Evolutionary conservation across 2,329 filamentous ascomycete species (phyloP), one percentile per base, ranked within the genome.

Genomic region (Sarocladiaceae sp.): DNA sequence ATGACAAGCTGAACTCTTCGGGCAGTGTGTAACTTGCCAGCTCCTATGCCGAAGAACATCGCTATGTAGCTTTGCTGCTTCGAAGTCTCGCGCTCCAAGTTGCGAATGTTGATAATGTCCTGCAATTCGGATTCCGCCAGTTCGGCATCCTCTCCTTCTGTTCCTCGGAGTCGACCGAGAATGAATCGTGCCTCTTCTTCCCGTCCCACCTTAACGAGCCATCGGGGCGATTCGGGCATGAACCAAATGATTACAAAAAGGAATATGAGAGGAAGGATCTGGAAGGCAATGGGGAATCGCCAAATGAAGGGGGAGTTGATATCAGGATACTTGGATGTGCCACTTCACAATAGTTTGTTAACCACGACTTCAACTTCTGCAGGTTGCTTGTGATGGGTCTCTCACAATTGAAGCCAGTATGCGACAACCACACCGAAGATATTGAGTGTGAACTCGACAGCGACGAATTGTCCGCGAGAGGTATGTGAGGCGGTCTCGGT

Each of bases 361-460:
- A n/a, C n/a, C n/a, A n/a, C n/a, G n/a, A n/a, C n/a, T n/a, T n/a
- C n/a, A n/a, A n/a, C n/a, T n/a, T n/a, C n/a, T n/a, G n/a, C n/a
- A n/a, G n/a, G n/a, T n/a, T n/a, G n/a, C n/a, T n/a, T n/a, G n/a
- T n/a, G n/a, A n/a, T n/a, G n/a, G n/a, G n/a, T n/a, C n/a, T 42
- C 62, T 59, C 44, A 65, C 64, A 79, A 83, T 58, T 76, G 73
- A 6, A 77, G 64, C 82, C 82, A 86, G 57, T 87, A 87, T 3
- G 68, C 68, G 2, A 71, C 65, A 0, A 84, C 79, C 1, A 88
- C 83, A 59, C 85, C 85, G 46, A 87, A 82, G 55, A 88, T 88
- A 61, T 89, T 90, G 8, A 88, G 66, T 0, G 84, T 88, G 56
- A 90, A 89, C 59, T 89, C 86, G 51, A 87, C 83, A 10, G 84